phyloP scores from a whole-genome alignment of 78 protist genomes.

The Trichosphaerium sp. region DNA sequence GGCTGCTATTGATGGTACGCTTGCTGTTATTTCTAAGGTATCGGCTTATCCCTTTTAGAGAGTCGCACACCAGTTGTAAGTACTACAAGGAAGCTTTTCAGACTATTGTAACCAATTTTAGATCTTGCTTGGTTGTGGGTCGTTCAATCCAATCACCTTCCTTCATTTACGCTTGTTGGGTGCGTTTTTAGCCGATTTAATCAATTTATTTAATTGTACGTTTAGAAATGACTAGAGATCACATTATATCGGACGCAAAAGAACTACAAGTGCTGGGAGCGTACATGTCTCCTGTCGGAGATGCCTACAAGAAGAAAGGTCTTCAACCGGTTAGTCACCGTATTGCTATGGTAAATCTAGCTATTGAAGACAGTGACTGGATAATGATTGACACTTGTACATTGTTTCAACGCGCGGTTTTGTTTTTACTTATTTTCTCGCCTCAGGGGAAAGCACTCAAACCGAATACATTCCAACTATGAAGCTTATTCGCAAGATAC shows the following conservation, averaged over 20 bases:
- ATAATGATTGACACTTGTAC: slow-evolving; percentile 14
- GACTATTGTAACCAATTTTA: slow-evolving; percentile 13
- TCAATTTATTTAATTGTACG: neutral
- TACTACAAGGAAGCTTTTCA: too few relatives aligned
- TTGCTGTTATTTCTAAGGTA: too few relatives aligned
- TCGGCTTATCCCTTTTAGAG: too few relatives aligned
- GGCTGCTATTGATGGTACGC: too few relatives aligned
- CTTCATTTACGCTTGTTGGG: slow-evolving; percentile 47
- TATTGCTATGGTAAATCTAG: neutral
- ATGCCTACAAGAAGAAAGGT: slow-evolving; percentile 31
- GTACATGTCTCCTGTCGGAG: slow-evolving; percentile 39
- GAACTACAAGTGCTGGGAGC: slow-evolving; percentile 24
- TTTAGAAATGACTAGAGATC: slow-evolving; percentile 13
- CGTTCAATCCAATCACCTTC: slow-evolving; percentile 29
- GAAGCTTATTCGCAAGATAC: slow-evolving; percentile 12
- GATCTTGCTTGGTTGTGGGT: slow-evolving; percentile 20
- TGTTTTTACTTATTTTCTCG: too few relatives aligned
- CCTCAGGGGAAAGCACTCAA: slow-evolving; percentile 6
- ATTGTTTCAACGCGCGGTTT: too few relatives aligned
- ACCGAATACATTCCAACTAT: slow-evolving; percentile 26
- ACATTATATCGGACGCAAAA: neutral
- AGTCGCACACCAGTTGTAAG: too few relatives aligned
- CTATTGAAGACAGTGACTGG: slow-evolving; percentile 15
- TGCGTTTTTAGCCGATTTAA: neutral
- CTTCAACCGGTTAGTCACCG: slow-evolving; percentile 10